phyloP scores from a whole-genome alignment of 495 filamentous ascomycete species.

The Echria macrotheca region DNA sequence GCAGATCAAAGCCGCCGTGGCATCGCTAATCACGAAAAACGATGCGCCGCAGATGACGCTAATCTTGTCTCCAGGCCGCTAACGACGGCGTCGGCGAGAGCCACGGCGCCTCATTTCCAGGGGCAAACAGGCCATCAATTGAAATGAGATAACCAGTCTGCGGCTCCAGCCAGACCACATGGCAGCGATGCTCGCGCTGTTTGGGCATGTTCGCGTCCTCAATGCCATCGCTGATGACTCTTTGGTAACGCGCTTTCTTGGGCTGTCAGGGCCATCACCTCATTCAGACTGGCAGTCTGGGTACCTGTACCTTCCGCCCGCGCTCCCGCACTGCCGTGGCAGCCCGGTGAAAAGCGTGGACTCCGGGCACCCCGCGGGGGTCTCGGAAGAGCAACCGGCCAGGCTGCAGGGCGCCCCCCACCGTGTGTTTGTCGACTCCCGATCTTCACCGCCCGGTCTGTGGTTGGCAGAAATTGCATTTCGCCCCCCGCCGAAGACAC shows the following conservation, averaged over 20 bases:
- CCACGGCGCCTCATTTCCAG: background rate
- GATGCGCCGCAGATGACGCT: background rate
- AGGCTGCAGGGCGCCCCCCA: background rate
- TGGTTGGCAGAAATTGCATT: too few species aligned
- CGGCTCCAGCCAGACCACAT: background rate
- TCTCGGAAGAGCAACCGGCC: background rate
- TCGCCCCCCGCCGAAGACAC: too few species aligned
- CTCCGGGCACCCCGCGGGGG: slow-evolving; percentile 2
- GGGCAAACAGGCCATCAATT: background rate
- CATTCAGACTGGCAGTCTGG: too few species aligned
- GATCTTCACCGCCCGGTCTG: background rate
- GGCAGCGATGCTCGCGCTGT: background rate
- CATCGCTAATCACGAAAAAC: too few species aligned
- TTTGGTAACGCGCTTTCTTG: too few species aligned
- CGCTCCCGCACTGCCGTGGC: background rate
- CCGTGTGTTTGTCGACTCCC: background rate
- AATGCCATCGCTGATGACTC: too few species aligned
- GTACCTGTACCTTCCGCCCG: too few species aligned
- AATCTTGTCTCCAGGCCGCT: background rate
- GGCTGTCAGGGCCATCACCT: too few species aligned
- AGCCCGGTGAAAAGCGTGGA: background rate
- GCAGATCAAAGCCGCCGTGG: too few species aligned
- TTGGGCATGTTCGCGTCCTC: too few species aligned
- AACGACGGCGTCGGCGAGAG: background rate
- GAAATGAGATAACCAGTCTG: background rate